Evolutionary conservation across 2,329 filamentous ascomycete species (phyloP), one percentile per base, ranked within the genome.

Genomic region (Trichoderma sp.): DNA sequence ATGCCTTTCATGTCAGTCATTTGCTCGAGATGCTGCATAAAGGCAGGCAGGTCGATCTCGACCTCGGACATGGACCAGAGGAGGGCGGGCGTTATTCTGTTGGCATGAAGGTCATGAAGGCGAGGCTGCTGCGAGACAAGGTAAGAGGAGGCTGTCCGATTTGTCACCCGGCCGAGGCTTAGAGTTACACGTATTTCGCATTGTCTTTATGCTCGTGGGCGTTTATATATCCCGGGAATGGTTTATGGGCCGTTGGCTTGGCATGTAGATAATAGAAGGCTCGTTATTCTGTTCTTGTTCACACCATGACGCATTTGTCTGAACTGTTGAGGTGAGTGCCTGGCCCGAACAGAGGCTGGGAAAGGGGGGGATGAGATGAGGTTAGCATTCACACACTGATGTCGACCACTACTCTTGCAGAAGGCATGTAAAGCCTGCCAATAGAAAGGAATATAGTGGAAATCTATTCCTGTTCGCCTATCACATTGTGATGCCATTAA

Each of bases 41-140:
- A 44, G 82, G 71, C 62, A 81, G 78, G 74, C 75, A 75, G 28
- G 74, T 76, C 6, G 84, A 88, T 64, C 74, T 79, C 3, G 78
- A 81, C 3, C 78, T 84, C 30, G 79, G 78, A 2, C 79, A 76
- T 17, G 76, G 76, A 3, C 76, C 78, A 47, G 78, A 81, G 12
- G 75, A 79, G 17, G 76, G 75, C 63, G 76, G 77, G 28, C 83
- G 84, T 7, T 82, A 89, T 64, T 91, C 90, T 61, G 88, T 98
- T 7, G 91, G 92, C 0, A 87, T 89, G 34, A 97, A 97, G 77
- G 92, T 97, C 30, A 95, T 91, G 68, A 91, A 92, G 74, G 93
- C 93, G 45, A 85, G 92, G 68, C 75, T 97, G 63, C 78, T 97
- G 66, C 84, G 88, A 69, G 90, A 93, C 71, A 86, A 86, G 67